Percentiles rank a stretch among this genome's conserved stretches.
Conservation (phyloP, 1,284 basidiomycete species). For the Fistulinella cinereoalba region DNA sequence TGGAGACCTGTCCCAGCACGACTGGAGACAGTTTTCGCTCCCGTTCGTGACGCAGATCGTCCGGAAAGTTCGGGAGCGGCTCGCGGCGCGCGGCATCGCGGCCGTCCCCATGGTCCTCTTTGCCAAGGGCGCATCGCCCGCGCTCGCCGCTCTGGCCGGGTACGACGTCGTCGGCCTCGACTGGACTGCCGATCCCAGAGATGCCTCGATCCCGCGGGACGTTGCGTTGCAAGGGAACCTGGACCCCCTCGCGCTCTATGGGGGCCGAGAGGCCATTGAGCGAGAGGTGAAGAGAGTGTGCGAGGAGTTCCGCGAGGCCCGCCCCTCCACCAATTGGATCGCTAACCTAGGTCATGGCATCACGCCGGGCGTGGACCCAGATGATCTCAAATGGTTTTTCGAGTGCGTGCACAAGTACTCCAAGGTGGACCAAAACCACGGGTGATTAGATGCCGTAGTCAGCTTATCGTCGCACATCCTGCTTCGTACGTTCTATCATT, state of each 20-base stretch:
- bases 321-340: conserved; percentile 75
- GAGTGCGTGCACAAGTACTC: conserved; percentile 90
- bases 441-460: background rate
- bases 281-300: conserved; percentile 82
- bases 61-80: conserved; percentile 56
- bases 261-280: conserved; percentile 86
- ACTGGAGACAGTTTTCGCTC: conserved; percentile 77
- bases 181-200: conserved; percentile 78
- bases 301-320: conserved; percentile 64
- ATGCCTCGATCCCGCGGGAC: conserved; percentile 34
- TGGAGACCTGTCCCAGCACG: conserved; percentile 83
- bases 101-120: conserved; percentile 84
- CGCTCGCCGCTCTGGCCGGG: conserved; percentile 58
- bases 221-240: conserved; percentile 93
- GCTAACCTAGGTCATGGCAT: conserved; percentile 98
- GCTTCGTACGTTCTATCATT: conserved; percentile 13
- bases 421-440: conserved; percentile 2
- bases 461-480: conserved; percentile 1
- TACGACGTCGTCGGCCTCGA: conserved; percentile 90
- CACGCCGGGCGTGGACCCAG: conserved; percentile 92
- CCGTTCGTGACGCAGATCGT: conserved; percentile 66
- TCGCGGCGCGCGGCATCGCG: conserved; percentile 55
- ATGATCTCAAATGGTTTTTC: conserved; percentile 87
- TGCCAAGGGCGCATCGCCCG: conserved; percentile 86
- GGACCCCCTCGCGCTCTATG: conserved; percentile 88